Percentiles rank a stretch among this genome's conserved stretches.
Evolutionary conservation across 2,329 filamentous ascomycete species (phyloP).

Genomic region (Cordyceps pruinosa): DNA sequence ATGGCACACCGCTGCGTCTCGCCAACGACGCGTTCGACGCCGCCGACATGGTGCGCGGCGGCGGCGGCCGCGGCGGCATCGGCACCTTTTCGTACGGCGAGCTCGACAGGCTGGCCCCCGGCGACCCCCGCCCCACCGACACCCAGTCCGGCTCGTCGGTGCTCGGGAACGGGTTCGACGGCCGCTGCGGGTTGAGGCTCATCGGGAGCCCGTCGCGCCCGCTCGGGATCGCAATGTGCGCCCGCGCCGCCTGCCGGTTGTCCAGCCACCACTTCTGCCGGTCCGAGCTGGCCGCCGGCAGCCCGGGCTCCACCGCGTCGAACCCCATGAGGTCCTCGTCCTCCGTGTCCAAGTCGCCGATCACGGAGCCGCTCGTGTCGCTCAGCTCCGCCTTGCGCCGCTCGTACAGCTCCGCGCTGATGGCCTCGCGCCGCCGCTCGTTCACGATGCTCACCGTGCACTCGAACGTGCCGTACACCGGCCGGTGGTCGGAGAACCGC

Average conservation of each 20-base stretch:
- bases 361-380: constrained; percentile 47
- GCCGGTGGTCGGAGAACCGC: constrained; percentile 90
- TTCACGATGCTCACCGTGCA: constrained; percentile 77
- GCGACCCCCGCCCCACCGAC: constrained; percentile 46
- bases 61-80: constrained; percentile 36
- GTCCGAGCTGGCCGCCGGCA: constrained; percentile 61
- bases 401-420: constrained; percentile 70
- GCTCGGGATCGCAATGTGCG: constrained; percentile 59
- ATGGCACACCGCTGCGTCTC: constrained; percentile 44
- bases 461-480: constrained; percentile 84
- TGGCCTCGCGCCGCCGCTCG: constrained; percentile 61
- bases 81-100: constrained; percentile 54
- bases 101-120: constrained; percentile 50
- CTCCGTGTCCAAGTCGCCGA: constrained; percentile 52
- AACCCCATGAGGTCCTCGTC: constrained; percentile 79
- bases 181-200: constrained; percentile 64
- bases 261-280: constrained; percentile 66
- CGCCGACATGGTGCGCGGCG: constrained; percentile 29
- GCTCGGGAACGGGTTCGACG: constrained; percentile 73
- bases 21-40: constrained; percentile 35
- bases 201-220: constrained; percentile 44
- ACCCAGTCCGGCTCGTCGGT: constrained; percentile 83
- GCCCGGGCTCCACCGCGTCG: constrained; percentile 73
- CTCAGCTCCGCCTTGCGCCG: constrained; percentile 61
- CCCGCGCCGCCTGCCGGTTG: constrained; percentile 67